Conservation (phyloP, 441 rosid species). For the Syzygium syzygioides region DNA sequence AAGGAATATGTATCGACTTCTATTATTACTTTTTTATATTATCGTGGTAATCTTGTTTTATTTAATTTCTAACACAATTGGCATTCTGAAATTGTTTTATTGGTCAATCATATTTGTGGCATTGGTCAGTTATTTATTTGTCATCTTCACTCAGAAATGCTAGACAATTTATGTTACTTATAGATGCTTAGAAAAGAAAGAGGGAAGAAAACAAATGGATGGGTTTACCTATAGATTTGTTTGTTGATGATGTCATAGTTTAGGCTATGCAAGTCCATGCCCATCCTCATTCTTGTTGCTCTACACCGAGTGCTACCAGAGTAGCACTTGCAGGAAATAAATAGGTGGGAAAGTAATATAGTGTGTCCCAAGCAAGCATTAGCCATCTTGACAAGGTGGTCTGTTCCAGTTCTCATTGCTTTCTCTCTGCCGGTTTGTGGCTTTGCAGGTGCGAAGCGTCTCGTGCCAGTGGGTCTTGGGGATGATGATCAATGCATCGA, state of each 20-base stretch:
- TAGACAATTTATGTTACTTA: neutral
- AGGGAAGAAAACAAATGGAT: neutral
- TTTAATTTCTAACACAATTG: neutral
- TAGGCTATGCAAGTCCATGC: neutral
- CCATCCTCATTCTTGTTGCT: neutral
- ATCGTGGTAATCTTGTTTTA: neutral
- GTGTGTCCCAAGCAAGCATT: neutral
- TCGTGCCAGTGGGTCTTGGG: constrained; percentile 84
- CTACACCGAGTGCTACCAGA: neutral
- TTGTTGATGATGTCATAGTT: neutral
- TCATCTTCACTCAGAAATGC: neutral
- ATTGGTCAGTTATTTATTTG: neutral
- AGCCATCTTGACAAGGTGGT: neutral
- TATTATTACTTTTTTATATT: neutral
- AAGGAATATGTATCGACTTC: neutral
- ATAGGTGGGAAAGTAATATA: neutral
- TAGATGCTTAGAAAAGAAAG: neutral
- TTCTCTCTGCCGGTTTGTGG: neutral
- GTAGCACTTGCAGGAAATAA: neutral
- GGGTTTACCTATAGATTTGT: neutral
- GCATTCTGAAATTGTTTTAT: neutral
- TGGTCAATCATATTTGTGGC: neutral
- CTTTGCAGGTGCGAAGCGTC: constrained; percentile 75
- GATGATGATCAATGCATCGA: constrained; percentile 99
- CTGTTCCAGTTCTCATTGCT: neutral